A percentile compares a stretch with the other conserved stretches of the same genome.
Conservation (phyloP, 1,284 basidiomycete genomes). For the Sanghuangporus weigelae region DNA sequence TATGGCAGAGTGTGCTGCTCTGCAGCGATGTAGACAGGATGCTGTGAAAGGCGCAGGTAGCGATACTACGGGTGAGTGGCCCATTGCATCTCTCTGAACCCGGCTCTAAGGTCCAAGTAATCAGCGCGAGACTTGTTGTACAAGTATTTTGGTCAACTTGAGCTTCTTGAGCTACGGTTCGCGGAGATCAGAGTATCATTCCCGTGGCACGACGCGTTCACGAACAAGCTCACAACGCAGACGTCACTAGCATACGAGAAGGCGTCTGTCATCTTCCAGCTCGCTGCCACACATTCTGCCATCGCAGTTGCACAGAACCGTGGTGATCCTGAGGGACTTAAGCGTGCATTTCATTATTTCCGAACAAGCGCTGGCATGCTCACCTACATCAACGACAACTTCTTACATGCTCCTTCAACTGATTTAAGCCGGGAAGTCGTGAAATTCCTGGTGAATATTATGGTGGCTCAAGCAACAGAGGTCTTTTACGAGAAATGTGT, state of each 20-base stretch:
- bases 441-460: constrained; percentile 84
- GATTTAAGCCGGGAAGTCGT: constrained; percentile 93
- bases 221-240: constrained; percentile 87
- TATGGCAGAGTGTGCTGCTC: constrained; percentile 72
- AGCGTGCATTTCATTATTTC: constrained; percentile 91
- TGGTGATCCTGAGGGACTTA: constrained; percentile 90
- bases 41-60: constrained; percentile 93
- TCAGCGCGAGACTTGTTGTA: constrained; percentile 88
- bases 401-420: constrained; percentile 96
- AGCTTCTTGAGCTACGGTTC: constrained; percentile 94
- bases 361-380: constrained; percentile 95
- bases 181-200: constrained; percentile 95
- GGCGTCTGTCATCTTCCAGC: constrained; percentile 96
- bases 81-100: not conserved
- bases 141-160: constrained; percentile 99
- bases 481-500: constrained; percentile 95
- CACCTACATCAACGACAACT: constrained; percentile 99
- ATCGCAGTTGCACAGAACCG: constrained; percentile 82
- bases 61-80: constrained; percentile 74
- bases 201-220: constrained; percentile 97
- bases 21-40: constrained; percentile 91
- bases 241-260: constrained; percentile 98
- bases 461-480: constrained; percentile 92
- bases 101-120: not conserved
- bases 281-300: constrained; percentile 89